Conservation (phyloP, 495 filamentous ascomycete species). For the Tetracladium setigerum region DNA sequence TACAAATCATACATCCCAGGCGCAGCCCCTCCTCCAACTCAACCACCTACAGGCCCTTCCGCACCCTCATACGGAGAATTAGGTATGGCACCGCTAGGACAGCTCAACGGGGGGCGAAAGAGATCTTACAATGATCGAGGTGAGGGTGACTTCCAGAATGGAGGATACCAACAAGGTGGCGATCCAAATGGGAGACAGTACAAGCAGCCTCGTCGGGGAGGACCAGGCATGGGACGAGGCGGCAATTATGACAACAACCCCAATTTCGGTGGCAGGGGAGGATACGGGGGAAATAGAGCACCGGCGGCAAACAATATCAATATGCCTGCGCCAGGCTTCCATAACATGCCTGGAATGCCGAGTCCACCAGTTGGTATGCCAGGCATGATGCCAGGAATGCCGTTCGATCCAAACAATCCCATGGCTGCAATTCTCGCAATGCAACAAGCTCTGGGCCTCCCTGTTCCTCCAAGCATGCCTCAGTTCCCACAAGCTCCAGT, state of each 20-base stretch:
- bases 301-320: conserved; percentile 4
- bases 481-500: conserved; percentile 26
- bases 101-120: conserved; percentile 38
- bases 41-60: conserved; percentile 17
- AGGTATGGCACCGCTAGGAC: conserved; percentile 14
- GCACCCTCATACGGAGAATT: conserved; percentile 6
- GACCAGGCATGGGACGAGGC: conserved; percentile 35
- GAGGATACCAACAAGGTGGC: conserved; percentile 21
- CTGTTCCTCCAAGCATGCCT: conserved; percentile 47
- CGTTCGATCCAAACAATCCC: conserved; percentile 53
- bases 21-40: conserved; percentile 35
- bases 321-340: conserved; percentile 3
- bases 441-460: conserved; percentile 60
- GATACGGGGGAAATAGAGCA: conserved; percentile 6
- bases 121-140: conserved; percentile 53
- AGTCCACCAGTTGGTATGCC: conserved; percentile 24
- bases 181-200: conserved; percentile 40
- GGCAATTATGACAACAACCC: conserved; percentile 24
- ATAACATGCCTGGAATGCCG: conserved; percentile 16
- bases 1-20: conserved; percentile 55
- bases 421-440: conserved; percentile 65
- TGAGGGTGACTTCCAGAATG: conserved; percentile 38
- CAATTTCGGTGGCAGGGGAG: conserved; percentile 16
- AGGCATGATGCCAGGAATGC: too few relatives aligned
- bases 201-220: conserved; percentile 70